phyloP scores from a whole-genome alignment of 139 green algal species.

The Nannochloris sp. region DNA sequence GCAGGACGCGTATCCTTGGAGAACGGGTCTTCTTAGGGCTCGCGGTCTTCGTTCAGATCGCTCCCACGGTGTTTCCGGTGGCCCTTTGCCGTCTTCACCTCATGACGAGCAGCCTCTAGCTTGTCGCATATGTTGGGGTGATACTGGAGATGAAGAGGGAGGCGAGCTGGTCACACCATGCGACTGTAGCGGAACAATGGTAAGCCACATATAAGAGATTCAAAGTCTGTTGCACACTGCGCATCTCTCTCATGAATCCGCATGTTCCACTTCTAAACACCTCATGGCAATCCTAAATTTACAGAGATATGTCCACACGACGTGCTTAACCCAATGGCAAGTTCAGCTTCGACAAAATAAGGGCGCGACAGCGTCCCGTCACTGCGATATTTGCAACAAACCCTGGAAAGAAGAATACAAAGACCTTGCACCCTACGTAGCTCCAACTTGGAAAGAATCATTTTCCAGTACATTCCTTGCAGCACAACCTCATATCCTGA shows the following conservation, averaged over 20 bases:
- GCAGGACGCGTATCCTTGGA: too few relatives aligned
- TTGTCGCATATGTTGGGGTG: conserved; percentile 11
- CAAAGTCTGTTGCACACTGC: too few relatives aligned
- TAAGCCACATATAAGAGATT: background rate
- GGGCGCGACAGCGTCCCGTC: background rate
- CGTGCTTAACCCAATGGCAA: conserved; percentile 4
- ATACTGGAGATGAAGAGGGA: background rate
- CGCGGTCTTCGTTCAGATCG: too few relatives aligned
- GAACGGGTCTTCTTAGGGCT: too few relatives aligned
- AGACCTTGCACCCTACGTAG: too few relatives aligned
- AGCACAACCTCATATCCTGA: background rate
- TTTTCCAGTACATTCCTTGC: too few relatives aligned
- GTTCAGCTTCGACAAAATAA: background rate
- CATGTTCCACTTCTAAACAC: too few relatives aligned
- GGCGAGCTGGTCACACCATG: conserved; percentile 1
- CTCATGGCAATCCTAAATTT: background rate
- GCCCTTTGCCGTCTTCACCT: too few relatives aligned
- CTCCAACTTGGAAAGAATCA: too few relatives aligned
- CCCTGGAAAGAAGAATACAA: background rate
- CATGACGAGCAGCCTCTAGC: background rate
- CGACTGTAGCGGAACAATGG: conserved; percentile 3
- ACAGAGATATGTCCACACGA: background rate
- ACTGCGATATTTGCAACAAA: conserved; percentile 3
- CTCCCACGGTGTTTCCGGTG: too few relatives aligned
- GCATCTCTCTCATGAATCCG: too few relatives aligned